These are phyloP conservation scores for Acacia acuminata DNA, from an alignment of 306 rosid species.

Conservation along the genomic window DNA sequence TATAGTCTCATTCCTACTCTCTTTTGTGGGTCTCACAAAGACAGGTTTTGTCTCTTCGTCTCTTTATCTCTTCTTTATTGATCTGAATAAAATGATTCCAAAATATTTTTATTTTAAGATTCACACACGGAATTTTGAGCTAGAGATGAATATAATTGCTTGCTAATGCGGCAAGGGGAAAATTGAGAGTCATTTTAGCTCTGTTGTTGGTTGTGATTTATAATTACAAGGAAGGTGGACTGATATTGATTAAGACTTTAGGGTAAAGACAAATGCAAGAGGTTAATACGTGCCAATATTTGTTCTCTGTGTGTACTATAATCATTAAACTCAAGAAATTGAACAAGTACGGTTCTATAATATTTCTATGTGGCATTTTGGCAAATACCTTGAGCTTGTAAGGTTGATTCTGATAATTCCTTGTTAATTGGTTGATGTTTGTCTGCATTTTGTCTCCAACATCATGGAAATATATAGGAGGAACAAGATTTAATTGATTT, in stretches of 20 bases:
- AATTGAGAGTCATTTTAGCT: neutral
- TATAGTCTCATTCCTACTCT: neutral
- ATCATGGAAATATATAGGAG: conserved; percentile 15
- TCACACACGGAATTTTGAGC: neutral
- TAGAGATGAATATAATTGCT: neutral
- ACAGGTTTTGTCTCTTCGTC: neutral
- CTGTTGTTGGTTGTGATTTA: neutral
- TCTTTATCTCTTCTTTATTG: neutral
- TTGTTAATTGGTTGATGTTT: conserved; percentile 21
- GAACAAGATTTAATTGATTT: conserved; percentile 33
- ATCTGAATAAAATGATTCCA: neutral
- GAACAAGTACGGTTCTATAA: neutral
- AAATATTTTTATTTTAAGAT: neutral
- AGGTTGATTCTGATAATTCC: conserved; percentile 24
- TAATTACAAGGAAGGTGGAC: neutral
- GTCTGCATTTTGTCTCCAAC: conserved; percentile 35
- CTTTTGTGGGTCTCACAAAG: neutral
- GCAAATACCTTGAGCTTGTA: neutral
- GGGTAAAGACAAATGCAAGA: neutral
- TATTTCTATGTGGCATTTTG: conserved; percentile 2
- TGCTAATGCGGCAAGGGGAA: neutral
- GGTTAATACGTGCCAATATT: neutral
- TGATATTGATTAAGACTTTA: neutral
- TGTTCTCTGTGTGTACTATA: neutral
- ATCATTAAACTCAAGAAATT: neutral